These are phyloP conservation scores for Plasmopara halstedii DNA, from an alignment of 352 stramenopile genomes.

Conservation along the genomic window DNA sequence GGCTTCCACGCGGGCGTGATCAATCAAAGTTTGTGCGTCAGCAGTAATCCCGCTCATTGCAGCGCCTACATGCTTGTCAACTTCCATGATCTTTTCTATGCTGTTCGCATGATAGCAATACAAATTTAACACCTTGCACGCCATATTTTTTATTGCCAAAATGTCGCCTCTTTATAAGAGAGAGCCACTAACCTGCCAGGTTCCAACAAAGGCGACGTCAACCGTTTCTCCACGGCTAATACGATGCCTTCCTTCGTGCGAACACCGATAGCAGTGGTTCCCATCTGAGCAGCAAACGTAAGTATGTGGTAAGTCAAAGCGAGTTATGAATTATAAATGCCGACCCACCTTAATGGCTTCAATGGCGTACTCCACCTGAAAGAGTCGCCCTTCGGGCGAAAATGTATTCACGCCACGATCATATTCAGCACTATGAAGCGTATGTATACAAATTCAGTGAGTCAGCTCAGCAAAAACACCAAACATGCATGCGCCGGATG, in stretches of 20 bases:
- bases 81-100: constrained; percentile 99
- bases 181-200: constrained; percentile 54
- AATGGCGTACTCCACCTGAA: constrained; percentile 99
- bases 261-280: constrained; percentile 97
- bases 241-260: constrained; percentile 97
- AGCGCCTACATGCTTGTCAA: constrained; percentile 96
- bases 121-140: neutral
- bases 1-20: constrained; percentile 98
- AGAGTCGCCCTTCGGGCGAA: constrained; percentile 97
- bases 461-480: neutral
- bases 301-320: neutral
- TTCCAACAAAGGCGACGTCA: constrained; percentile 96
- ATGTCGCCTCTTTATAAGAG: neutral
- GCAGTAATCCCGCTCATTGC: constrained; percentile 98
- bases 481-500: neutral
- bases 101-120: constrained; percentile 31
- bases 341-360: constrained; percentile 92
- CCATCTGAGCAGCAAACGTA: constrained; percentile 59
- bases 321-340: neutral
- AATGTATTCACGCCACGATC: constrained; percentile 99
- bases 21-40: constrained; percentile 97
- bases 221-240: constrained; percentile 97
- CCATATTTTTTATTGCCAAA: neutral
- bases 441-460: neutral
- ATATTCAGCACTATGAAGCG: constrained; percentile 91